Base-by-base conservation (phyloP, 83 land plant species). In the Isoetes engelmannii region DNA sequence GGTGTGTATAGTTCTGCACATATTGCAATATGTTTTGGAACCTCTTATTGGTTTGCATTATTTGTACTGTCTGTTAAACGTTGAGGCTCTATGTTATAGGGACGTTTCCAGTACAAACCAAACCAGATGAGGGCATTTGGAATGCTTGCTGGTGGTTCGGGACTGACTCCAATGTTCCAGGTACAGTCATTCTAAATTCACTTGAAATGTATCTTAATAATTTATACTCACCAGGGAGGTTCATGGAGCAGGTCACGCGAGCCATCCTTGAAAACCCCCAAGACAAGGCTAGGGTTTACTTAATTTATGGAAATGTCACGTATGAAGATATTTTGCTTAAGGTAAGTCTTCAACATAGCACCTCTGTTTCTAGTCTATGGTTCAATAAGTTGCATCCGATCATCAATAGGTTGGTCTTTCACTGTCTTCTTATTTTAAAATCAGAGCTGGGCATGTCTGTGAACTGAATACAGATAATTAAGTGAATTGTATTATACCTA, bases 131-230 rank as follows among this genome's bases (percentile, higher is more conserved):
- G 75, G 72, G 91, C 87, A 41, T 92, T 89, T 78, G 97, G 97
- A 55, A 92, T 89, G 97, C 74, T 92, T 73, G 97, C 97, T 60
- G 97, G 97, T 63, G 97, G 92, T 43, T 79, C 92, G 45, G 97
- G 97, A 63, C 80, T 92, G n/a, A 89, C 97, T 67, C 95, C 97
- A 45, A 87, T 89, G 94, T 92, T 82, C 70, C 97, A 92, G 79
- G 97, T 90, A 60, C 4, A 13, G 21, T 18, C 19, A 15, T 2
- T 28, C 2, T 0, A 28, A 28, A 0, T 28, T 28, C 37, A 28
- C 37, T 28, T 28, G 37, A 28, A 28, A 28, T 28, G 37, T 28
- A 0, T 28, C 2, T 28, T 28, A 0, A 28, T 28, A 0, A 28
- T 28, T 28, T 28, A 28, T 28, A 28, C 37, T 28, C 37, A 28